Evolutionary conservation across 192 early-diverging fungal genomes (phyloP).

Genomic region (Lobulomyces angularis): DNA sequence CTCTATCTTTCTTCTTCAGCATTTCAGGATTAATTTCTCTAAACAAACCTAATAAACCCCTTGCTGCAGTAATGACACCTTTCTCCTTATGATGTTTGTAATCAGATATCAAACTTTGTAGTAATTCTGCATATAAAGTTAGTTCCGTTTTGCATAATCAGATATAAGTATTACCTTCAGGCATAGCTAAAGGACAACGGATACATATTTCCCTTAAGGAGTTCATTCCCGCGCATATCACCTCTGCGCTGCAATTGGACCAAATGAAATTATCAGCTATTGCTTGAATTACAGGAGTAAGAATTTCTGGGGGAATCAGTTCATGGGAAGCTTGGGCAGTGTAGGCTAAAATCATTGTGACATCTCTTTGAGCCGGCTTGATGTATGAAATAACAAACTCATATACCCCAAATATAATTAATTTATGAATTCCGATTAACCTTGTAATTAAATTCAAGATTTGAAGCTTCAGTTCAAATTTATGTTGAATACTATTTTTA

Average conservation of each 20-base stretch:
- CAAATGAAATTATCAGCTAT: conserved; percentile 96
- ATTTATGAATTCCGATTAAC: conserved; percentile 89
- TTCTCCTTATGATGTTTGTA: conserved; percentile 91
- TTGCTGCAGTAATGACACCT: conserved; percentile 78
- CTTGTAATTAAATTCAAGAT: conserved; percentile 91
- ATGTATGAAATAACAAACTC: conserved; percentile 84
- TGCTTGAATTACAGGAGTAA: conserved; percentile 75
- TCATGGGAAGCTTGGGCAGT: conserved; percentile 85
- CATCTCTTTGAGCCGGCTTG: conserved; percentile 90
- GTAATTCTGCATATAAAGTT: conserved; percentile 58
- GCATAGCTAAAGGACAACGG: conserved; percentile 84
- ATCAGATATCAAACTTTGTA: conserved; percentile 76
- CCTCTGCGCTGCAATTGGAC: conserved; percentile 79
- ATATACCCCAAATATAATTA: conserved; percentile 83
- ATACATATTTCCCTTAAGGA: conserved; percentile 67
- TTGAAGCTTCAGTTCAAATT: conserved; percentile 78
- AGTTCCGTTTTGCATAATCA: too few relatives aligned
- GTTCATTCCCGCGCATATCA: conserved; percentile 80
- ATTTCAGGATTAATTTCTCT: conserved; percentile 91
- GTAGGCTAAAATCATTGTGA: conserved; percentile 81
- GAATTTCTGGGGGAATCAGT: conserved; percentile 83
- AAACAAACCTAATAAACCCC: conserved; percentile 83
- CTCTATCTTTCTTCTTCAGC: conserved; percentile 79
- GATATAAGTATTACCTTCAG: too few relatives aligned
- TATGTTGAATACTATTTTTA: conserved; percentile 43